Percentiles rank a stretch among this genome's conserved stretches.
Conservation (phyloP, 192 early-diverging fungal genomes). For the Lunasporangiospora selenospora region DNA sequence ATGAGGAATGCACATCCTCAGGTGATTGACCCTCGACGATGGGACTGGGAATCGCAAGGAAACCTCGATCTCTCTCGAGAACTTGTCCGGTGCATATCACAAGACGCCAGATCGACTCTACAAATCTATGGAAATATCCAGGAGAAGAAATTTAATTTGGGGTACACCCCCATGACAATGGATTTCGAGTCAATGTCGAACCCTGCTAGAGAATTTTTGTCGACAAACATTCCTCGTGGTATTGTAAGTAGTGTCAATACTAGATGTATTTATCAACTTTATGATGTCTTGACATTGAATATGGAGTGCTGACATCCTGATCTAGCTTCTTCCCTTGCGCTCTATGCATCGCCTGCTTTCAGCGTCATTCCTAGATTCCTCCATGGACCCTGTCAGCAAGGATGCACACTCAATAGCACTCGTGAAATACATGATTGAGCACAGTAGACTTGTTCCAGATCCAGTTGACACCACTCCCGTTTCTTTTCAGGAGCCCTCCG, state of each 20-base stretch:
- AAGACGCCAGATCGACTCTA: slow-evolving; percentile 33
- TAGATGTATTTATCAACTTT: too few species aligned
- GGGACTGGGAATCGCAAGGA: slow-evolving; percentile 45
- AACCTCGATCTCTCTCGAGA: slow-evolving; percentile 28
- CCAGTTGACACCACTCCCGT: slow-evolving; percentile 7
- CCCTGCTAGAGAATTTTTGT: slow-evolving; percentile 23
- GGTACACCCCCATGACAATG: slow-evolving; percentile 9
- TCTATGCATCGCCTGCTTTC: slow-evolving; percentile 37
- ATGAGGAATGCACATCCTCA: background rate
- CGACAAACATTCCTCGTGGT: slow-evolving; percentile 31
- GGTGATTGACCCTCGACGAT: slow-evolving; percentile 38
- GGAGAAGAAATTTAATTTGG: slow-evolving; percentile 15
- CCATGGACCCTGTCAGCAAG: slow-evolving; percentile 7
- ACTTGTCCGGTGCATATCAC: slow-evolving; percentile 29
- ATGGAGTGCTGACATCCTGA: too few species aligned
- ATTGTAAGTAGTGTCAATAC: slow-evolving; percentile 23
- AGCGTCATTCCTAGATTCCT: slow-evolving; percentile 22
- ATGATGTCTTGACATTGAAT: too few species aligned
- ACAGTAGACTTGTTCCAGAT: slow-evolving; percentile 9
- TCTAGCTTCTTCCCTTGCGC: slow-evolving; percentile 29
- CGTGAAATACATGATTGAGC: slow-evolving; percentile 23
- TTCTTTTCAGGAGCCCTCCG: slow-evolving; percentile 25
- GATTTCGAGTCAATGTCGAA: background rate
- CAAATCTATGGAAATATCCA: slow-evolving; percentile 27
- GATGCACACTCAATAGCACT: slow-evolving; percentile 43